Evolutionary conservation across 169 alveolate genomes (phyloP), one percentile per base, ranked within the genome.

Genomic region (Plasmodium adleri): DNA sequence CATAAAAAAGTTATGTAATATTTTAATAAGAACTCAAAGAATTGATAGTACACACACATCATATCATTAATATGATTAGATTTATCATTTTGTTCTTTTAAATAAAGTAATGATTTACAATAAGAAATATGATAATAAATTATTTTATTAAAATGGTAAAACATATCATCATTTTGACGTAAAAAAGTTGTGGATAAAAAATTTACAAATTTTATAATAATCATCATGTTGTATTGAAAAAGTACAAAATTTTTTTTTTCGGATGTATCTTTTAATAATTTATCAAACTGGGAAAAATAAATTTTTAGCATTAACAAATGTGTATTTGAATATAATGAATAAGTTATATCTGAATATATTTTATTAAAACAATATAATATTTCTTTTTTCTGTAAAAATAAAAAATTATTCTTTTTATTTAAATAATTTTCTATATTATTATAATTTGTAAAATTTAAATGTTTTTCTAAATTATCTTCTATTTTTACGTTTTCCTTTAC

Each of bases 11-110:
- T 26, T 6, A 15, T 28, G 15, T 76, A 76, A 68, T 20, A 64
- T 8, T 76, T 76, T 8, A 76, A 15, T 45, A 76, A 8, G 67
- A 76, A 76, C 13, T 24, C 9, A 59, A 66, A 63, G 12, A 76
- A 76, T 8, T 64, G 32, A 12, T 2, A n/a, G 10, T 76, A 64
- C 13, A 58, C 24, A 62, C 1, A 39, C 47, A 39, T 22, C 17
- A 76, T 4, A 49, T 56, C 67, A 12, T 24, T 4, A 13, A 54
- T 2, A 47, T 22, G 10, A n/a, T 10, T 4, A 45, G 2, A n/a
- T 15, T 63, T 32, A 9, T 8, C 39, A 32, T 1, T 13, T 26
- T 4, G 6, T n/a, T 28, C 6, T 43, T 20, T n/a, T 43, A 13
- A 50, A 8, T 28, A 7, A 58, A 50, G 28, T 17, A 63, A 10